Base-by-base conservation (phyloP, 1,284 basidiomycete genomes). In the Rhizopogon parksii region DNA sequence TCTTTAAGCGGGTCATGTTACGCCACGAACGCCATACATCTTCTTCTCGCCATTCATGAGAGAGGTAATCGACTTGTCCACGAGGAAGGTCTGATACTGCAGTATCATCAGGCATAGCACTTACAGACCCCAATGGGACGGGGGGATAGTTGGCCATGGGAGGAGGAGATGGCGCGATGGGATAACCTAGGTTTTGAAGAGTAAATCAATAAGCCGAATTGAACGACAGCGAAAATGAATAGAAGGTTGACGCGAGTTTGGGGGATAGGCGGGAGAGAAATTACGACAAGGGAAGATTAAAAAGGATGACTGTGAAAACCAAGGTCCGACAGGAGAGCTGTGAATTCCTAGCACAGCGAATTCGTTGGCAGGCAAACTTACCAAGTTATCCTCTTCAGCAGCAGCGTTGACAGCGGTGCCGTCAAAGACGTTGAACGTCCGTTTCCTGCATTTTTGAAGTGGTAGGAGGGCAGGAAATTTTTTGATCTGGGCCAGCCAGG, bases 1-100 rank as follows among this genome's bases (percentile, higher is more conserved):
- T 91, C 82, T 98, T 99, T 76, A 94, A 91, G 57, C 91, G 84
- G 46, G 95, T 99, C 94, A 98, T 99, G 66, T 87, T 92, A 59
- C 95, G 82, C 95, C 95, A 99, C 47, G 89, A 93, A 52, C 90
- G 86, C 94, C 94, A 97, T 11, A 99, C 93, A 69, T 99, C 96
- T 69, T 98, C 95, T 70, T 99, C 96, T 57, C 85, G 80, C 95
- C 96, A 99, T 55, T 96, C 80, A 69, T 99, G 95, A 47, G 90
- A 94, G 55, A 89, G 80, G 67, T 89, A 89, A 75, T 89, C 86
- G 61, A 89, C 86, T 71, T 89, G 87, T 32, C 78, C 82, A 34
- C 78, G 75, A 38, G 86, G 81, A 15, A 80, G 78, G 40, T 82
- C 82, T 8, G 77, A 76, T 47, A 87, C 66, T 25, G 77, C 71